Evolutionary conservation across 805 yeast genomes (phyloP).

Genomic region (Candida sanyiensis): DNA sequence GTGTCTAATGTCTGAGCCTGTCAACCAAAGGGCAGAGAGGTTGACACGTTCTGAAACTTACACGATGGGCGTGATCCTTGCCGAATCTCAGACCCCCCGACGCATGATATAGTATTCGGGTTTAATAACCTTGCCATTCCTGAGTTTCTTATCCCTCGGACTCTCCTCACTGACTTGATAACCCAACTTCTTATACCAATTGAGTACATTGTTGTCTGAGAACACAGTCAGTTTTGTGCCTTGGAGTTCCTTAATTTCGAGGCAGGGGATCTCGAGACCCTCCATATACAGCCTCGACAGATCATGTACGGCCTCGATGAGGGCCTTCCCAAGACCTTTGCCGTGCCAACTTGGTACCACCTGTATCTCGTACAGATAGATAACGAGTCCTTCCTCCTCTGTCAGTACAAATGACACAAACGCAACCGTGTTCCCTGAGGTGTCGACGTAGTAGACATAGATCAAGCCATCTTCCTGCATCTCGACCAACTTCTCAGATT

Average conservation of each 20-base stretch:
- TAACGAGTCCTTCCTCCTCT: slow-evolving; percentile 34
- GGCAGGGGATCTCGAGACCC: slow-evolving; percentile 3
- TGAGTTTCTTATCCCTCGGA: slow-evolving; percentile 37
- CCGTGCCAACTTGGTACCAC: slow-evolving; percentile 32
- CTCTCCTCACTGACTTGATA: slow-evolving; percentile 36
- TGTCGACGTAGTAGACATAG: slow-evolving; percentile 10
- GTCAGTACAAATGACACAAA: slow-evolving; percentile 45
- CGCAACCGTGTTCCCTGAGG: slow-evolving; percentile 27
- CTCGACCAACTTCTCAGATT: slow-evolving; percentile 38
- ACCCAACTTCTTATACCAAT: slow-evolving; percentile 39
- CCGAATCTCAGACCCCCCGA: background rate
- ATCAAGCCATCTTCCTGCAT: slow-evolving; percentile 29
- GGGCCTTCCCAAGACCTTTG: slow-evolving; percentile 31
- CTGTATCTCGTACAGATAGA: slow-evolving; percentile 57
- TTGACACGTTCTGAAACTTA: background rate
- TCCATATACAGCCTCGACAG: slow-evolving; percentile 23
- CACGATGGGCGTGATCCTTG: background rate
- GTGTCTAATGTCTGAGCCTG: too few species aligned
- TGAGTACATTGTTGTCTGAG: slow-evolving; percentile 38
- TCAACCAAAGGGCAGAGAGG: background rate
- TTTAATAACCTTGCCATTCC: slow-evolving; percentile 35
- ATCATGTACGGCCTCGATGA: slow-evolving; percentile 34
- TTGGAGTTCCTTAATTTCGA: slow-evolving; percentile 8
- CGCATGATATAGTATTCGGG: slow-evolving; percentile 41
- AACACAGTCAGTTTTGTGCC: slow-evolving; percentile 43